Percentiles rank a stretch among this genome's conserved stretches.
phyloP scores from a whole-genome alignment of 1,284 basidiomycete genomes.

The Ustilago cynodontis region DNA sequence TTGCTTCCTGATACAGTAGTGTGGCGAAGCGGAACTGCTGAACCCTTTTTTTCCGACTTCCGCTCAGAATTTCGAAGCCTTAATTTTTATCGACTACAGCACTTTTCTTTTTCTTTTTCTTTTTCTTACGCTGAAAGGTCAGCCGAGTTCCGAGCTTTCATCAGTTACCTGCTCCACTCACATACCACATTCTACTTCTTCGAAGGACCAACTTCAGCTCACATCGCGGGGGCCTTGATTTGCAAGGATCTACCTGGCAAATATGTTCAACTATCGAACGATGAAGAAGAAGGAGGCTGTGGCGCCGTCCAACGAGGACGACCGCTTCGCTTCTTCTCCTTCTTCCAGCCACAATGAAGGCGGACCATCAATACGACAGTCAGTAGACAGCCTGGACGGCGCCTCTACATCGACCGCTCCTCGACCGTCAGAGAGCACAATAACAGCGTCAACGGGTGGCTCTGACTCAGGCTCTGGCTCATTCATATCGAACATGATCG shows the following conservation, averaged over 20 bases:
- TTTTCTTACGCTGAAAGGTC: background rate
- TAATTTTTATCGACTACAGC: no score
- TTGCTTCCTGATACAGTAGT: background rate
- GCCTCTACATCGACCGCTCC: background rate
- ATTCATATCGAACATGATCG: conserved; percentile 41
- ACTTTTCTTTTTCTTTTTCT: background rate
- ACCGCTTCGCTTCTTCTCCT: background rate
- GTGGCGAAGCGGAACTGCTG: conserved; percentile 14
- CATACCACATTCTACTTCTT: background rate
- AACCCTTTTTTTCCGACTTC: conserved; percentile 11
- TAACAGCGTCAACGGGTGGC: background rate
- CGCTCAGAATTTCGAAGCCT: conserved; percentile 3
- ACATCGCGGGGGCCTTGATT: background rate
- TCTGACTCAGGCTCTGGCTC: conserved; percentile 14
- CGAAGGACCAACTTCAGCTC: background rate
- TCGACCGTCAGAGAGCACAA: no score
- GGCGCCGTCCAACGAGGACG: conserved; percentile 7
- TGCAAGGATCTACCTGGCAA: background rate
- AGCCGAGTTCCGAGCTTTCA: conserved; percentile 17
- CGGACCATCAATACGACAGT: background rate
- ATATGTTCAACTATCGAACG: conserved; percentile 36
- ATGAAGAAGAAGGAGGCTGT: conserved; percentile 31
- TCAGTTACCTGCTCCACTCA: conserved; percentile 2
- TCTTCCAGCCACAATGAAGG: conserved; percentile 1
- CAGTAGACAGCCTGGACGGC: no score